These are phyloP conservation scores for Amanita muscaria DNA, from an alignment of 768 basidiomycete species.

Conservation along the genomic window DNA sequence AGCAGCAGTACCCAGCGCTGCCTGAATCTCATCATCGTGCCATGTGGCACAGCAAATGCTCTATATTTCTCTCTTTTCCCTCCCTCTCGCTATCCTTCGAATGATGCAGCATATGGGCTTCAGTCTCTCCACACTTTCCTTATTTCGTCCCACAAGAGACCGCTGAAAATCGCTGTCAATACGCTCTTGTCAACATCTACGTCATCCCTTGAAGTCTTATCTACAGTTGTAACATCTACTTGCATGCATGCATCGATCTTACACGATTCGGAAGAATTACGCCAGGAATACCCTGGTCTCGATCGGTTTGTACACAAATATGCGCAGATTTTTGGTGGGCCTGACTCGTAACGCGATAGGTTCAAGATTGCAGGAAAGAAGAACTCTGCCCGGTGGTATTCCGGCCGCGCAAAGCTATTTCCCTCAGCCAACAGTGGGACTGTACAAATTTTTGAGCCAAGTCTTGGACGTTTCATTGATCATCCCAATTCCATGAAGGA, in stretches of 20 bases:
- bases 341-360: too few species aligned
- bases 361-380: slow-evolving; percentile 80
- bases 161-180: slow-evolving; percentile 48
- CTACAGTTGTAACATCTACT: slow-evolving; percentile 84
- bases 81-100: slow-evolving; percentile 20
- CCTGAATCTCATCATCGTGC: slow-evolving; percentile 46
- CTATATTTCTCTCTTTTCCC: slow-evolving; percentile 75
- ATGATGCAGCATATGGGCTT: slow-evolving; percentile 34
- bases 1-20: slow-evolving; percentile 9
- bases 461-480: slow-evolving; percentile 35
- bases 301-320: too few species aligned
- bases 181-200: slow-evolving; percentile 28
- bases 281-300: slow-evolving; percentile 60
- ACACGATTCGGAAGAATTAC: slow-evolving; percentile 69
- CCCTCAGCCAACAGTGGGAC: slow-evolving; percentile 30
- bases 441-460: slow-evolving; percentile 57
- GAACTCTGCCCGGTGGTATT: slow-evolving; percentile 69
- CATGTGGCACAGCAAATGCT: slow-evolving; percentile 91
- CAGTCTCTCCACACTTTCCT: slow-evolving; percentile 50
- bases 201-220: slow-evolving; percentile 23
- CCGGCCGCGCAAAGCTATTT: slow-evolving; percentile 47
- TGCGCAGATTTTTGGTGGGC: too few species aligned
- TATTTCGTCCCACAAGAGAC: slow-evolving; percentile 23
- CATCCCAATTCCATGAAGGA: slow-evolving; percentile 26
- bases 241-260: slow-evolving; percentile 81